phyloP scores from a whole-genome alignment of 352 stramenopile genomes.

The Globisporangium nodosum region DNA sequence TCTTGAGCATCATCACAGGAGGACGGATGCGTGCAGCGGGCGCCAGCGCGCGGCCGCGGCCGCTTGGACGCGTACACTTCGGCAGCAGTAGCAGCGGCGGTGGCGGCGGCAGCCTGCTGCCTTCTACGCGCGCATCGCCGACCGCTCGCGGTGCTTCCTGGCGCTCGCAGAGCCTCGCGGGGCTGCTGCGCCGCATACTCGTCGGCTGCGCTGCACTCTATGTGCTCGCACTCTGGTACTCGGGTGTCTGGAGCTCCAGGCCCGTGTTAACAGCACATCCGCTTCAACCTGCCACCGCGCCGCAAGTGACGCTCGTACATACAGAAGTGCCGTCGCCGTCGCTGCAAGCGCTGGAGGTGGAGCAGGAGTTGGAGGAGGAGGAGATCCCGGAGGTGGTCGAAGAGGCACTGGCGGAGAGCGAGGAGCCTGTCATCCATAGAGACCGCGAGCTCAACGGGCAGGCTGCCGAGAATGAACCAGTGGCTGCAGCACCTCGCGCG shows the following conservation, averaged over 20 bases:
- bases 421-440: not conserved
- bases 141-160: not conserved
- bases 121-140: not conserved
- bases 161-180: slow-evolving; percentile 5
- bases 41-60: not conserved
- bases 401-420: not conserved
- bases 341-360: not conserved
- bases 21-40: not conserved
- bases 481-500: not conserved
- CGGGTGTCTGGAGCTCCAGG: slow-evolving; percentile 10
- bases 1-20: no score
- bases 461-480: no score
- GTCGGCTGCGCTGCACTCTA: slow-evolving; percentile 21
- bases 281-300: not conserved
- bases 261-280: not conserved
- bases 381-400: not conserved
- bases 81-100: not conserved
- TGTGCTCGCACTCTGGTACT: slow-evolving; percentile 18
- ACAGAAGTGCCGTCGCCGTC: not conserved
- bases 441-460: not conserved
- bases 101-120: slow-evolving; percentile 5
- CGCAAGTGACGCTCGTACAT: not conserved
- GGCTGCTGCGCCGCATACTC: slow-evolving; percentile 14
- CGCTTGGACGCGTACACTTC: not conserved
- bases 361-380: not conserved